Evolutionary conservation across 1,284 basidiomycete genomes (phyloP).

Genomic region (Cryptococcus floricola): DNA sequence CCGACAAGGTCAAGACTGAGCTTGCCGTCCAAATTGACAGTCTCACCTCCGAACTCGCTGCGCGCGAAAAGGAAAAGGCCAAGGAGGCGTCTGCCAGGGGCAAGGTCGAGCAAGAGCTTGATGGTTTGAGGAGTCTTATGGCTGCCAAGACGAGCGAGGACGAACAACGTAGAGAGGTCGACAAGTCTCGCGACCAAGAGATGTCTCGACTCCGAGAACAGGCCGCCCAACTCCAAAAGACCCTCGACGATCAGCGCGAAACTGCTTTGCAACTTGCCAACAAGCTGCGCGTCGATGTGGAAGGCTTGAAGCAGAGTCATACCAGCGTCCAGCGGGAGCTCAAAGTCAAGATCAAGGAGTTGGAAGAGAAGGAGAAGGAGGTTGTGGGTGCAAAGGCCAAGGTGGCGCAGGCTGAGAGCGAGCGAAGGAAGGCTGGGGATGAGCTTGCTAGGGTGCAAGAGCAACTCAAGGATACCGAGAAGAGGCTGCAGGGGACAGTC

Average conservation of each 20-base stretch:
- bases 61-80: conserved; percentile 61
- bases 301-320: conserved; percentile 55
- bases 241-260: conserved; percentile 37
- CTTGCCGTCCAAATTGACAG: conserved; percentile 67
- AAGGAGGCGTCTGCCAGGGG: conserved; percentile 56
- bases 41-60: conserved; percentile 62
- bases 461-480: conserved; percentile 69
- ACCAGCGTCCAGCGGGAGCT: conserved; percentile 53
- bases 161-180: conserved; percentile 73
- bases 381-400: conserved; percentile 56
- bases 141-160: conserved; percentile 84
- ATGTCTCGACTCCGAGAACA: conserved; percentile 69
- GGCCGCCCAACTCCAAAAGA: conserved; percentile 46
- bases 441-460: conserved; percentile 69
- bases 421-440: conserved; percentile 65
- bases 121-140: conserved; percentile 75
- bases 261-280: conserved; percentile 36
- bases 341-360: conserved; percentile 54
- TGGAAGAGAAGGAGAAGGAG: conserved; percentile 55
- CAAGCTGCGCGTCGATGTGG: conserved; percentile 48
- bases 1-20: conserved; percentile 54
- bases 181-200: conserved; percentile 83
- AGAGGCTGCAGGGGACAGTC: conserved; percentile 59
- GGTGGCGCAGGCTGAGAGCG: conserved; percentile 65
- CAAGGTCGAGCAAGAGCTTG: conserved; percentile 75